phyloP scores from a whole-genome alignment of 2,329 filamentous ascomycete species.

The Aureobasidium namibiae region DNA sequence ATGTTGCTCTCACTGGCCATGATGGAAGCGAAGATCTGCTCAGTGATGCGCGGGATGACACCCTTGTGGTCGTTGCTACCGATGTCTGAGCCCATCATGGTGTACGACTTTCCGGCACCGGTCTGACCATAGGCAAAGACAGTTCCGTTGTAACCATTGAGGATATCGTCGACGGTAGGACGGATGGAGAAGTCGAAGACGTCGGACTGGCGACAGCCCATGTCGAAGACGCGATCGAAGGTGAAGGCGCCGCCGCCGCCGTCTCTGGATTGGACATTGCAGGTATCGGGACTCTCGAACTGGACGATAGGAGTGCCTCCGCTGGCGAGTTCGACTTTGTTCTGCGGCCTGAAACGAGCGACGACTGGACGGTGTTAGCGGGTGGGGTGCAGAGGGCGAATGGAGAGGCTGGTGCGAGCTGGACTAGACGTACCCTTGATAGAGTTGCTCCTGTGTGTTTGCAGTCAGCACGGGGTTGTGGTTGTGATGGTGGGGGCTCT shows the following conservation, averaged over 20 bases:
- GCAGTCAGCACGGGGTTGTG: conserved; percentile 13
- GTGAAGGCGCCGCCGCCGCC: conserved; percentile 73
- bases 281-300: conserved; percentile 85
- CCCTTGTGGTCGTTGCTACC: conserved; percentile 80
- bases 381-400: neutral
- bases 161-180: conserved; percentile 91
- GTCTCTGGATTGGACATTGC: conserved; percentile 76
- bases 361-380: conserved; percentile 60
- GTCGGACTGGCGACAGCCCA: conserved; percentile 80
- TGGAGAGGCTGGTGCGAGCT: neutral
- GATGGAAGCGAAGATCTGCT: conserved; percentile 96
- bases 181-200: conserved; percentile 98
- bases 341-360: conserved; percentile 94
- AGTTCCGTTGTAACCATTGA: conserved; percentile 98
- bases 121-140: conserved; percentile 99
- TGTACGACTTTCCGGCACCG: conserved; percentile 96
- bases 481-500: conserved; percentile 6
- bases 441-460: conserved; percentile 35
- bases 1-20: conserved; percentile 85
- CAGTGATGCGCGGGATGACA: conserved; percentile 92
- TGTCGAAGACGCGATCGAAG: conserved; percentile 96
- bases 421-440: conserved; percentile 35
- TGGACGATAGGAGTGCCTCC: conserved; percentile 86
- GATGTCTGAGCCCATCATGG: conserved; percentile 96
- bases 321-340: conserved; percentile 82